Conservation (phyloP, 768 basidiomycete species). For the Omphalotus guepiniiformis region DNA sequence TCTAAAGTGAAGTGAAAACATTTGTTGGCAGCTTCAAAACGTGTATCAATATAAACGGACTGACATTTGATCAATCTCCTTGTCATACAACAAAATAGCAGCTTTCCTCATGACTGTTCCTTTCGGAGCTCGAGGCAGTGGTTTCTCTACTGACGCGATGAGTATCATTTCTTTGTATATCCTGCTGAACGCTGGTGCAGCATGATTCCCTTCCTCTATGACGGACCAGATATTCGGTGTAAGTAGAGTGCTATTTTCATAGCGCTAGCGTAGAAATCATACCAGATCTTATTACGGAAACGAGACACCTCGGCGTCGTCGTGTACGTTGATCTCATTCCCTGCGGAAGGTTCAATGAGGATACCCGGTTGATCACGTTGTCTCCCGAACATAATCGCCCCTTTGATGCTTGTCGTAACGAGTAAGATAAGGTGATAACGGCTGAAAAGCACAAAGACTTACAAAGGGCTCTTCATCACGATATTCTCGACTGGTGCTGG, state of each 20-base stretch:
- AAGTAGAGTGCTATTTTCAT: not conserved
- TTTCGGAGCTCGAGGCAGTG: constrained; percentile 42
- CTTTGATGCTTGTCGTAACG: constrained; percentile 17
- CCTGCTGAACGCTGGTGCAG: constrained; percentile 37
- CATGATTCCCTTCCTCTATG: constrained; percentile 40
- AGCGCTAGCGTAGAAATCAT: constrained; percentile 5
- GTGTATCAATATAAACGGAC: constrained; percentile 5
- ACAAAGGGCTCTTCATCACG: constrained; percentile 20
- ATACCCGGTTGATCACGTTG: constrained; percentile 31
- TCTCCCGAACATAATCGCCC: constrained; percentile 40
- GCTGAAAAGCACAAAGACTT: constrained; percentile 12
- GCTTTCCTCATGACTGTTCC: constrained; percentile 44
- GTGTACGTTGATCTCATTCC: constrained; percentile 21
- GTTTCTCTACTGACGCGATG: constrained; percentile 31
- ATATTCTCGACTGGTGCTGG: constrained; percentile 25
- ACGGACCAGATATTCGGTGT: constrained; percentile 22
- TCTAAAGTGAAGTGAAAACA: too few species aligned
- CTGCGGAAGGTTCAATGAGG: constrained; percentile 26
- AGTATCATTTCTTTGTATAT: constrained; percentile 53
- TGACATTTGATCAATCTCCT: constrained; percentile 46
- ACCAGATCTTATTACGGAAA: constrained; percentile 37
- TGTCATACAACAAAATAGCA: constrained; percentile 35
- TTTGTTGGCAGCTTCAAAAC: too few species aligned
- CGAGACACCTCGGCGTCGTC: constrained; percentile 18
- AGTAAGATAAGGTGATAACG: not conserved